phyloP scores from a whole-genome alignment of 257 asterid genomes.

The Penstemon newberryi region DNA sequence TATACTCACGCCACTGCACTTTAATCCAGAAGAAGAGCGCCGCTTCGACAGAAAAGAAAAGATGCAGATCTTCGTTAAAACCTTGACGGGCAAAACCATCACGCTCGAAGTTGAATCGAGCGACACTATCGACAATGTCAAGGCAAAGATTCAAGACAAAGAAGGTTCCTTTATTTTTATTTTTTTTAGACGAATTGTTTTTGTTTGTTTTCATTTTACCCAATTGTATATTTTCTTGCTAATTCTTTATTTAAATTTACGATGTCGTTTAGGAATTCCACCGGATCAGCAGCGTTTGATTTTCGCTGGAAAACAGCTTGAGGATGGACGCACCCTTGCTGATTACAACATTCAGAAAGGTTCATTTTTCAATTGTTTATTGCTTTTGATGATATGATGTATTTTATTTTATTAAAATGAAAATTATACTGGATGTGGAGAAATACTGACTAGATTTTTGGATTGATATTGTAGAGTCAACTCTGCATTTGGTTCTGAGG shows the following conservation, averaged over 20 bases:
- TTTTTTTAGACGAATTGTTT: background rate
- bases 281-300: constrained; percentile 77
- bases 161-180: constrained; percentile 40
- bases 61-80: constrained; percentile 77
- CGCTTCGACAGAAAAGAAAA: constrained; percentile 8
- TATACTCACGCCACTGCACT: background rate
- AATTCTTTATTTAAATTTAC: background rate
- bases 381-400: background rate
- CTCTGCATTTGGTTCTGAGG: constrained; percentile 71
- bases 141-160: constrained; percentile 71
- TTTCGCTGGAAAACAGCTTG: constrained; percentile 76
- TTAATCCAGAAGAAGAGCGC: background rate
- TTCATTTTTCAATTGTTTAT: background rate
- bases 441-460: background rate
- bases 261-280: constrained; percentile 45
- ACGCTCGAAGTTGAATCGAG: constrained; percentile 76
- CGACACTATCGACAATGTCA: constrained; percentile 68
- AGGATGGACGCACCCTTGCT: constrained; percentile 74
- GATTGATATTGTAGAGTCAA: constrained; percentile 45
- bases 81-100: constrained; percentile 66
- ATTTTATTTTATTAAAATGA: too few species aligned
- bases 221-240: background rate
- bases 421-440: background rate
- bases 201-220: background rate
- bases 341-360: constrained; percentile 66